Base-by-base conservation (phyloP, 306 rosid genomes). In the Boehmeria nivea region DNA sequence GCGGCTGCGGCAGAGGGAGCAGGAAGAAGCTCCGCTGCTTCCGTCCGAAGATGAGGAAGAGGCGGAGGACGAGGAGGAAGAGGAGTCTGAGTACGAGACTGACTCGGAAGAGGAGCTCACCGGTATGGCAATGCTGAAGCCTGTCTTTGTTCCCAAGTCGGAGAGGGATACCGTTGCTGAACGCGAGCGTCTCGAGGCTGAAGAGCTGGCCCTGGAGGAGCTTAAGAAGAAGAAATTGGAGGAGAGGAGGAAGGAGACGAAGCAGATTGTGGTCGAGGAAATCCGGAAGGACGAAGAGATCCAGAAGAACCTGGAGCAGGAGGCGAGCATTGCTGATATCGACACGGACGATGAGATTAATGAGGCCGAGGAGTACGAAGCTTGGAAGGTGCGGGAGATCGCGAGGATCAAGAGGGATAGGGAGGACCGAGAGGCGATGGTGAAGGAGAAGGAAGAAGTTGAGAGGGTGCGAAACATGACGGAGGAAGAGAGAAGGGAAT, bases 401-500 rank as follows among this genome's bases (percentile, higher is more conserved):
- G 78, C 94, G 33, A 79, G 98, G 79, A 87, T 91, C 70, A 91
- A 87, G 81, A 74, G 95, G 83, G 98, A 87, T 43, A 84, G 95
- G 72, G 96, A 91, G 55, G 87, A 74, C 6, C 73, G 93, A 14
- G 96, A 87, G 50, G 93, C 93, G 26, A 69, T 82, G 82, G 50
- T 87, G 71, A 87, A 82, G 87, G 93, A 82, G 66, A 87, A 71
- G 66, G 98, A 87, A 71, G 98, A 84, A 84, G 72, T 87, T 63
- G 96, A 84, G 76, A 84, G 25, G 83, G 82, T 87, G 47, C 83
- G 96, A 72, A 91, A 84, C 67, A 91, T 91, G 98, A 84, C 96
- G 9, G 96, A 84, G 82, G 98, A 91, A 71, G 98, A 91, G 73
- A 80, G 98, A 76, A 87, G 93, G 67, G 98, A 91, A 38, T 91